Conservation (phyloP, 257 asterid genomes). For the Henckelia pumila region DNA sequence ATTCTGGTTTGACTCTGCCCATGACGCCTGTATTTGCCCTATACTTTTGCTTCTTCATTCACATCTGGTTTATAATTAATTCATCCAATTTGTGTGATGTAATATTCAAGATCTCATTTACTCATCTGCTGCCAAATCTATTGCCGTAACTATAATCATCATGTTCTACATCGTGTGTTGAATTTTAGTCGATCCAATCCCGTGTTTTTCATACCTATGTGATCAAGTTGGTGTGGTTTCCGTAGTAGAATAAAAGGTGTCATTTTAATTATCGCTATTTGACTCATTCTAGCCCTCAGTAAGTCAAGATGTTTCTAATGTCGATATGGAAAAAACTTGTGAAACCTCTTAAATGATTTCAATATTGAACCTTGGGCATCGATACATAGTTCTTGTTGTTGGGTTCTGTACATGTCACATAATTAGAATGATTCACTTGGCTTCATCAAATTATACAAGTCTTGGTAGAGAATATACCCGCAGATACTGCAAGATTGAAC, state of each 20-base stretch:
- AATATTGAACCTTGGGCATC: background rate
- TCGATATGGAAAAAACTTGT: background rate
- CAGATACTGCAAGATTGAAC: background rate
- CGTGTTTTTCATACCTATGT: background rate
- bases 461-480: background rate
- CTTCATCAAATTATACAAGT: background rate
- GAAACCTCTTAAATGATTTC: background rate
- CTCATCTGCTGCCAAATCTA: slow-evolving; percentile 9
- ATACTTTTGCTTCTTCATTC: slow-evolving; percentile 5
- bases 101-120: slow-evolving; percentile 1
- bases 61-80: slow-evolving; percentile 3
- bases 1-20: slow-evolving; percentile 56
- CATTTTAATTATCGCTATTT: background rate
- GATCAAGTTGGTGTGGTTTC: background rate
- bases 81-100: background rate
- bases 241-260: background rate
- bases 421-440: background rate
- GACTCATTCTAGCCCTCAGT: background rate
- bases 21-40: background rate
- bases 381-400: background rate
- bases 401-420: background rate
- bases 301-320: background rate
- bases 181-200: slow-evolving; percentile 12
- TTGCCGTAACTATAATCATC: slow-evolving; percentile 10
- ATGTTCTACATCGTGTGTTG: background rate